A percentile compares a stretch with the other conserved stretches of the same genome.
phyloP scores from a whole-genome alignment of 305 asterid genomes.

The Plantago coronopus region DNA sequence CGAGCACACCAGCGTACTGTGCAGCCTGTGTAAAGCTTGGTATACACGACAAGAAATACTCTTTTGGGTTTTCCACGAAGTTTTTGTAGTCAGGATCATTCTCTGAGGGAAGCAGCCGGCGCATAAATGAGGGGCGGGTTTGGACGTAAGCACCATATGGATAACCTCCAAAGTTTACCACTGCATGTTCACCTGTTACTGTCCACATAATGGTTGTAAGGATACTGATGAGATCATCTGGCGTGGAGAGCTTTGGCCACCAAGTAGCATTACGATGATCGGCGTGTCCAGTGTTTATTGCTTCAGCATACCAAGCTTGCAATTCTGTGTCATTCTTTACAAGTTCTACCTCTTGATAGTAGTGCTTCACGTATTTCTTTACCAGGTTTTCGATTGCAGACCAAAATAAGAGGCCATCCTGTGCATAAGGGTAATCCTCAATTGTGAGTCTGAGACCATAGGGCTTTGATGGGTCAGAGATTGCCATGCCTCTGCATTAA shows the following conservation, averaged over 20 bases:
- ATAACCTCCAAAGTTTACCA: slow-evolving; percentile 89
- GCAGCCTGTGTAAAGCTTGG: slow-evolving; percentile 86
- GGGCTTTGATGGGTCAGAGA: slow-evolving; percentile 69
- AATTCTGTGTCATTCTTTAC: slow-evolving; percentile 81
- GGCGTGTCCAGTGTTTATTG: slow-evolving; percentile 83
- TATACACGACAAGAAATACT: slow-evolving; percentile 60
- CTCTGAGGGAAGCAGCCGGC: slow-evolving; percentile 65
- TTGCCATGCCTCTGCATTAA: slow-evolving; percentile 80
- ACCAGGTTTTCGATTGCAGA: slow-evolving; percentile 64
- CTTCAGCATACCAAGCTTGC: slow-evolving; percentile 91
- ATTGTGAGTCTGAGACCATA: slow-evolving; percentile 59
- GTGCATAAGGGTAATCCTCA: slow-evolving; percentile 91
- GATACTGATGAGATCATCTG: slow-evolving; percentile 59
- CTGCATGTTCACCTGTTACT: slow-evolving; percentile 91
- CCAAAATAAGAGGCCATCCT: slow-evolving; percentile 93
- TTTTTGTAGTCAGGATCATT: slow-evolving; percentile 63
- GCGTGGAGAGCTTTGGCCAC: slow-evolving; percentile 86
- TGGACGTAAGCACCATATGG: slow-evolving; percentile 97
- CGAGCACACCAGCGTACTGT: slow-evolving; percentile 84
- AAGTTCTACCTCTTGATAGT: slow-evolving; percentile 51
- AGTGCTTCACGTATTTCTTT: slow-evolving; percentile 48
- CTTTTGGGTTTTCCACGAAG: slow-evolving; percentile 69
- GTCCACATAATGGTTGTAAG: slow-evolving; percentile 87
- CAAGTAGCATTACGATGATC: slow-evolving; percentile 66
- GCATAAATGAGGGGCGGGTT: slow-evolving; percentile 85